Evolutionary conservation across 805 yeast genomes (phyloP), one percentile per base, ranked within the genome.

Genomic region (Metschnikowia lochheadii): DNA sequence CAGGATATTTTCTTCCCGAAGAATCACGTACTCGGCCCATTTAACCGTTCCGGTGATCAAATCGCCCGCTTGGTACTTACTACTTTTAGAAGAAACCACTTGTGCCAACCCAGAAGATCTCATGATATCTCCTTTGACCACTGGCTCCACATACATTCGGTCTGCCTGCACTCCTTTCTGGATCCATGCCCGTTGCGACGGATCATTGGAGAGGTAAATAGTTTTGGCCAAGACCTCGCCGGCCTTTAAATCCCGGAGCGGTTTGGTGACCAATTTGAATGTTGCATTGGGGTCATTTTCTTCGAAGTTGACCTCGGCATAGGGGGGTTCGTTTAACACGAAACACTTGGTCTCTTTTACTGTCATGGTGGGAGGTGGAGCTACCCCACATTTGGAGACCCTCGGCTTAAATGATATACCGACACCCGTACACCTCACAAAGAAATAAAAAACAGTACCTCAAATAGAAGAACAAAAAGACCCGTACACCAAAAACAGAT

Each of bases 171-270:
- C 17, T n/a, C 46, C 50, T 31, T 41, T 41, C 29, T 41, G 47
- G 37, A 80, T 80, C 82, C 84, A 79, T 41, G 73, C 72, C 61
- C 82, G 78, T 58, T 80, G 83, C 21, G 84, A 78, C 11, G 86
- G 85, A 58, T 82, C 85, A 56, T 81, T 78, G 21, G 85, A 79
- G 8, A 81, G 53, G 53, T 72, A 76, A 21, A 74, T 52, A 2
- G 69, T 60, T 58, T 80, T 75, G 8, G 79, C 63, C n/a, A 79
- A 59, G 2, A 81, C 44, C 40, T 79, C 73, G 43, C 70, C 75
- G 2, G 65, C 69, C 36, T 63, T 52, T 15, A 75, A 50, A 3
- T 46, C 49, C 6, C 18, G 52, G 43, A 18, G 11, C 8, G 21
- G 43, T 51, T 20, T 31, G 42, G 34, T 42, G 23, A 46, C 56